These are phyloP conservation scores for Yamadazyma taylorii DNA, from an alignment of 1,139 yeast species.

Conservation along the genomic window DNA sequence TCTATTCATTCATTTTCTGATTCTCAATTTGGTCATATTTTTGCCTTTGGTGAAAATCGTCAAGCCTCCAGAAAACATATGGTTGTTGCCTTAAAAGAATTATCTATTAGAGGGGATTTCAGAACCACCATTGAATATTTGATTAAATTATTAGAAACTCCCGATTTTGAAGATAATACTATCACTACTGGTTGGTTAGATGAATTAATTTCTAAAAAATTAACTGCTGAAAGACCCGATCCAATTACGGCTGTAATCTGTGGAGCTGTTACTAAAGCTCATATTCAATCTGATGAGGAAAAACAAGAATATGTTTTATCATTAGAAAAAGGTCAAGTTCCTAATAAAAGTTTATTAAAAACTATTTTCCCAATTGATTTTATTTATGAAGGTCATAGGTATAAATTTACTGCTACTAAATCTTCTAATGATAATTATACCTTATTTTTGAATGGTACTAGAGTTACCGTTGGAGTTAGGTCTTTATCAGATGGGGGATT, in stretches of 20 bases:
- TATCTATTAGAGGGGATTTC: slow-evolving; percentile 96
- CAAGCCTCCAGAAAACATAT: slow-evolving; percentile 97
- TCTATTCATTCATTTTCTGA: slow-evolving; percentile 97
- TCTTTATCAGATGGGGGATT: slow-evolving; percentile 93
- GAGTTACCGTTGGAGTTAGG: slow-evolving; percentile 83
- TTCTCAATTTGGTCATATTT: slow-evolving; percentile 97
- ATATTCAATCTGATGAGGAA: slow-evolving; percentile 72
- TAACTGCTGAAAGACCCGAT: slow-evolving; percentile 97
- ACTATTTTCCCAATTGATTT: slow-evolving; percentile 92
- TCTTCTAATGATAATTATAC: slow-evolving; percentile 84
- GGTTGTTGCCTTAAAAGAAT: slow-evolving; percentile 97
- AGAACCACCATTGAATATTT: slow-evolving; percentile 96
- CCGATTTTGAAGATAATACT: slow-evolving; percentile 93
- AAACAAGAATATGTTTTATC: slow-evolving; percentile 66
- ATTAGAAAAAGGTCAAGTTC: slow-evolving; percentile 94
- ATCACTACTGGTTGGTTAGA: slow-evolving; percentile 99
- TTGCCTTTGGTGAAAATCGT: slow-evolving; percentile 98
- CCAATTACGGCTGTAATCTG: slow-evolving; percentile 86
- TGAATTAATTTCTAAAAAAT: slow-evolving; percentile 86
- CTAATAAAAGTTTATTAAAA: slow-evolving; percentile 73
- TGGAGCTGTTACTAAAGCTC: slow-evolving; percentile 97
- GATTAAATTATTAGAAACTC: slow-evolving; percentile 91
- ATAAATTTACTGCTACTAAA: slow-evolving; percentile 93
- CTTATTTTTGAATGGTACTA: slow-evolving; percentile 88
- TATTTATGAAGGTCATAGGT: slow-evolving; percentile 90